phyloP scores from a whole-genome alignment of 176 grass and related monocot species.

The Oryza rufipogon region DNA sequence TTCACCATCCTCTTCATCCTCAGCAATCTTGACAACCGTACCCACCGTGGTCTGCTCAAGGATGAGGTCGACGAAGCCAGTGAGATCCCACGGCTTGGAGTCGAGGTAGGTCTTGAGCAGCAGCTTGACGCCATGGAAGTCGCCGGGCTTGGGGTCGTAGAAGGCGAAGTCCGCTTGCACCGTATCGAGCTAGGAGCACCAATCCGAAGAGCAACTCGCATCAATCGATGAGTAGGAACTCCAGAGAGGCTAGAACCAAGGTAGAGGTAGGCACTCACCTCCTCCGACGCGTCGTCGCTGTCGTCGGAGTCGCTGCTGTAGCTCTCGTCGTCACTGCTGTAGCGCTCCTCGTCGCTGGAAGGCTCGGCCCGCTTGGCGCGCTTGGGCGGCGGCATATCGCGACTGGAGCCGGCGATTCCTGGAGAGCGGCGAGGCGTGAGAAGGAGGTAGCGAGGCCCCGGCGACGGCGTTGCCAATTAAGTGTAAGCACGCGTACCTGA shows the following conservation, averaged over 20 bases:
- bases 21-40: conserved; percentile 84
- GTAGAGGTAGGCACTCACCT: conserved; percentile 21
- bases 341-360: conserved; percentile 38
- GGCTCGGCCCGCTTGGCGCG: conserved; percentile 38
- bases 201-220: conserved; percentile 3
- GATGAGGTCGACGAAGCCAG: conserved; percentile 85
- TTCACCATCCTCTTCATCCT: conserved; percentile 44
- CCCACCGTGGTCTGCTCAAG: conserved; percentile 82
- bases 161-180: conserved; percentile 94
- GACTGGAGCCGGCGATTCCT: conserved; percentile 12
- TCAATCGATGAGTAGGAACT: not conserved
- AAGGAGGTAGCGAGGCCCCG: not conserved
- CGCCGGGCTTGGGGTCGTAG: conserved; percentile 81
- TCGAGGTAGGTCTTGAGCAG: conserved; percentile 81
- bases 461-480: not conserved
- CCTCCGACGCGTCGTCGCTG: conserved; percentile 19
- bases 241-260: not conserved
- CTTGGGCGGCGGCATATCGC: conserved; percentile 36
- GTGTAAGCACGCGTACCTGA: not conserved
- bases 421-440: not conserved
- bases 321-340: conserved; percentile 9
- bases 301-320: conserved; percentile 23
- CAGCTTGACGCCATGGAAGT: conserved; percentile 80
- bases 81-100: conserved; percentile 77
- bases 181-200: conserved; percentile 33